Conservation (phyloP, 1,284 basidiomycete genomes). For the Somion occarium region DNA sequence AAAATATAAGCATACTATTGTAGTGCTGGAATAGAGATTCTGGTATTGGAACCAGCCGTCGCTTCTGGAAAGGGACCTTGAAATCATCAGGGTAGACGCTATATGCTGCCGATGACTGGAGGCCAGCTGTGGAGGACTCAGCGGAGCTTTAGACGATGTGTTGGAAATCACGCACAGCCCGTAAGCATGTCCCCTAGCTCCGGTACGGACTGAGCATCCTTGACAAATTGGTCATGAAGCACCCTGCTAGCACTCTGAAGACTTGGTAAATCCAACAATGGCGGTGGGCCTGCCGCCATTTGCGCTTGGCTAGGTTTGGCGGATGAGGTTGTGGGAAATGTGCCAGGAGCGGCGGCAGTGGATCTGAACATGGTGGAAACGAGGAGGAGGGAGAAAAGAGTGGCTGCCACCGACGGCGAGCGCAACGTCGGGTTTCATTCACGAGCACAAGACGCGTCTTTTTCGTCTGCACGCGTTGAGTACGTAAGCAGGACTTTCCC, state of each 20-base stretch:
- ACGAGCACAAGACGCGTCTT: slow-evolving; percentile 5
- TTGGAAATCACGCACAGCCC: slow-evolving; percentile 37
- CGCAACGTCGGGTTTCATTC: background rate
- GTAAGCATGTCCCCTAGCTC: slow-evolving; percentile 64
- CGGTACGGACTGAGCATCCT: slow-evolving; percentile 68
- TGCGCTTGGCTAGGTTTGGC: slow-evolving; percentile 6
- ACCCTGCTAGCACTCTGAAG: slow-evolving; percentile 62
- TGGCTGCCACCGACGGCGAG: slow-evolving; percentile 4
- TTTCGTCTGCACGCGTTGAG: slow-evolving; percentile 2
- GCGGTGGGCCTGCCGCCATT: slow-evolving; percentile 21
- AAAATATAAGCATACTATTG: slow-evolving; percentile 51
- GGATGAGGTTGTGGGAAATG: slow-evolving; percentile 5
- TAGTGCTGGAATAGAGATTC: slow-evolving; percentile 80
- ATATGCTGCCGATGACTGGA: slow-evolving; percentile 69
- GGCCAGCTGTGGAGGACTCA: slow-evolving; percentile 39
- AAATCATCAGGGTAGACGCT: slow-evolving; percentile 74
- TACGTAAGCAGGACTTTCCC: background rate
- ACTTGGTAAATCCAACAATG: slow-evolving; percentile 53
- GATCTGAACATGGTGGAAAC: slow-evolving; percentile 2
- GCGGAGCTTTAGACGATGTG: background rate
- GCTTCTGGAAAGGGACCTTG: slow-evolving; percentile 78
- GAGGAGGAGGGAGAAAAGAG: slow-evolving; percentile 7
- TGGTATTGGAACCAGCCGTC: slow-evolving; percentile 75
- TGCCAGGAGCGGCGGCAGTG: slow-evolving; percentile 3
- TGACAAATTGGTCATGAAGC: slow-evolving; percentile 60